Base-by-base conservation (phyloP, 176 grass and related monocot species). In the Juncus effusus region DNA sequence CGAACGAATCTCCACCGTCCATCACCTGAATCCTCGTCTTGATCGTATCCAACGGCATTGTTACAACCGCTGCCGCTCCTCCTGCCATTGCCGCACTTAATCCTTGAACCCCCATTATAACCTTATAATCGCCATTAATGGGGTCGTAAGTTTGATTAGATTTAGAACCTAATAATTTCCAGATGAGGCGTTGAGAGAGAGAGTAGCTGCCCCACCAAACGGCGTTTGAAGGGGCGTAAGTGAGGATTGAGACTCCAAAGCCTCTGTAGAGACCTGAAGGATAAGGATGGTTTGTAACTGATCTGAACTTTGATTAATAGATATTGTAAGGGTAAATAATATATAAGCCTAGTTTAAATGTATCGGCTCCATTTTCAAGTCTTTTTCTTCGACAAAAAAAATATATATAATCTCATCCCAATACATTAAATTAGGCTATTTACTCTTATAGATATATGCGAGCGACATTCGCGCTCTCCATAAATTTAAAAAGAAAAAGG, bases 201-300 rank as follows among this genome's bases (percentile, higher is more conserved):
- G 82, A 79, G 80, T 99, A 99, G 67, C 88, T 78, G 0, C 85
- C 84, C 94, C 94, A 99, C 94, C 94, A 99, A 36, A 93, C 94
- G 37, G 94, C 94, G 71, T 93, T 93, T 51, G 94, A 99, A 19
- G 94, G 94, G 3, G 94, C 94, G 64, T 99, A 99, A 45, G 94
- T 99, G 50, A 99, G 73, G 70, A 92, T 87, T 38, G 94, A 99
- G 51, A 99, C 78, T 40, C 94, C 94, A 77, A 99, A 99, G 1
- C 94, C 94, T 28, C 94, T 82, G 78, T 99, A 99, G 3, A 99
- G 85, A 12, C 94, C 88, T 28, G 19, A 28, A 28, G 19, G 19
- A 1, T 28, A 28, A 28, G 19, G 19, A 28, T 28, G 19, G 19
- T 28, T 28, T 28, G 19, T 28, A 28, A 28, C 19, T 28, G 1